Base-by-base conservation (phyloP, 495 filamentous ascomycete genomes). In the Talaromyces borbonicus region DNA sequence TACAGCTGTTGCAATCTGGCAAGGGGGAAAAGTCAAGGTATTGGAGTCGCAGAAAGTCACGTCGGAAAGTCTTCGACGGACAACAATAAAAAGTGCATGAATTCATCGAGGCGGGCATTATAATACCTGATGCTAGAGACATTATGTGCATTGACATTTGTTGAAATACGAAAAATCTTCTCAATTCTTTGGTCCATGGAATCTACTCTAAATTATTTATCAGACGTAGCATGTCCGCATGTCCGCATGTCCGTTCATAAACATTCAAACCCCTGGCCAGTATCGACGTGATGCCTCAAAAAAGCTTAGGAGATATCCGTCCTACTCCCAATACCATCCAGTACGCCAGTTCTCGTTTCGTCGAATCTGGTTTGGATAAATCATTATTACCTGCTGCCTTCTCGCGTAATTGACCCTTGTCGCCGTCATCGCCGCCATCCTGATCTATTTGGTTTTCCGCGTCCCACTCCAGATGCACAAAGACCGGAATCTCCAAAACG, bases 241-340 rank as follows among this genome's bases (percentile, higher is more conserved):
- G n/a, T n/a, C n/a, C n/a, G n/a, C n/a, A n/a, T n/a, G n/a, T n/a
- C n/a, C n/a, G n/a, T n/a, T n/a, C n/a, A n/a, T n/a, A n/a, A n/a
- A n/a, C n/a, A n/a, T n/a, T n/a, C n/a, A n/a, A n/a, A n/a, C n/a
- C n/a, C n/a, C n/a, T n/a, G n/a, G n/a, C n/a, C n/a, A n/a, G 26
- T 11, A 11, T 29, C 12, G 18, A 22, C 16, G 22, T 20, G 18
- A 38, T 11, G 5, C 33, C 1, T 22, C 27, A 46, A 8, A 36
- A 36, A 14, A 46, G 20, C 18, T 46, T 46, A 12, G 43, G 19
- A 16, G 43, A 46, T 32, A 96, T 87, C 58, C 79, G 81, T 23
- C 92, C 92, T 33, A 95, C 73, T 5, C 90, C 90, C 36, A 97
- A 67, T 22, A 93, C 90, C 72, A 83, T 83, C 90, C 92, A 97